These are phyloP conservation scores for Diaporthe nobilis DNA, from an alignment of 2,329 filamentous ascomycete genomes.

Conservation along the genomic window DNA sequence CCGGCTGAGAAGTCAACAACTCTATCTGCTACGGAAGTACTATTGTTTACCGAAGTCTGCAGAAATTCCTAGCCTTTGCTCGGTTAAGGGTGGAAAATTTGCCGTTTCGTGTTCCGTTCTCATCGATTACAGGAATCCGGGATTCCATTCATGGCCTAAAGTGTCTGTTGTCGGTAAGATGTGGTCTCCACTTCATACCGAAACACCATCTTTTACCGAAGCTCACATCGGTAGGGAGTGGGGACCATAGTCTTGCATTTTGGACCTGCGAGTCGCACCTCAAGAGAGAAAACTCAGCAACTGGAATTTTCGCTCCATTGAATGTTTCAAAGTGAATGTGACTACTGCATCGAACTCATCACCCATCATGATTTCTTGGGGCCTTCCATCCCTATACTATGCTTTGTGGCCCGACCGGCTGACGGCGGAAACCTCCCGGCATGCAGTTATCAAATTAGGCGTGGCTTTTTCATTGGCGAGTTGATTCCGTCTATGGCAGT, in stretches of 20 bases:
- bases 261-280: background rate
- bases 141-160: background rate
- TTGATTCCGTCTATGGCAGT: background rate
- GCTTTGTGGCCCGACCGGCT: background rate
- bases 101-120: background rate
- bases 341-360: background rate
- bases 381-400: background rate
- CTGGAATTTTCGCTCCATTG: background rate
- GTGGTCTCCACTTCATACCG: background rate
- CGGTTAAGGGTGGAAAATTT: background rate
- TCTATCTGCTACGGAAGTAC: too few relatives aligned
- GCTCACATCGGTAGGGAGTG: background rate
- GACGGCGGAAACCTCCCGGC: background rate
- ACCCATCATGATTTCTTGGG: background rate
- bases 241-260: background rate
- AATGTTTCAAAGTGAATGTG: background rate
- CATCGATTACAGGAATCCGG: background rate
- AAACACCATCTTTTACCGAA: background rate
- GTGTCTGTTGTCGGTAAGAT: background rate
- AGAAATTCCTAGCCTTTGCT: too few relatives aligned
- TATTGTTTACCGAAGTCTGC: too few relatives aligned
- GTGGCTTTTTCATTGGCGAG: background rate
- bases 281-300: background rate
- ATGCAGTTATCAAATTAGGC: background rate
- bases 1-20: too few relatives aligned